Conservation (phyloP, 495 filamentous ascomycete species). For the Parmelia sp. region DNA sequence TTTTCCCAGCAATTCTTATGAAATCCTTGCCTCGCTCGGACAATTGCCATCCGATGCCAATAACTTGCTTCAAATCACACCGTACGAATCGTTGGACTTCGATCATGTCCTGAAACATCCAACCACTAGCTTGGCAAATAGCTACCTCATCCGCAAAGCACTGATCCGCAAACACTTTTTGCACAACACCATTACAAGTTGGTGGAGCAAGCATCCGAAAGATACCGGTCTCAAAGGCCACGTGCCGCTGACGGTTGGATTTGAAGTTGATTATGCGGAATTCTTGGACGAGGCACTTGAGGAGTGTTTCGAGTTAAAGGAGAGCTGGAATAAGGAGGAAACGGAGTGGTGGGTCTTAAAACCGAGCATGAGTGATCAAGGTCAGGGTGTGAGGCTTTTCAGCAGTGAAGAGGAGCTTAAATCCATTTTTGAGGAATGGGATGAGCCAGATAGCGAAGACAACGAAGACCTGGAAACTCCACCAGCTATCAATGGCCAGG, state of each 20-base stretch:
- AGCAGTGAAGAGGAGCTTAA: conserved; percentile 71
- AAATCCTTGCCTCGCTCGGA: conserved; percentile 41
- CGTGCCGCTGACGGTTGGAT: conserved; percentile 67
- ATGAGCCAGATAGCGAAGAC: conserved; percentile 48
- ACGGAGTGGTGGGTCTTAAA: conserved; percentile 97
- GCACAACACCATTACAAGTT: conserved; percentile 67
- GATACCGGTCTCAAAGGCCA: conserved; percentile 55
- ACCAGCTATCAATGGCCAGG: conserved; percentile 24
- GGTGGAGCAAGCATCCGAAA: conserved; percentile 73
- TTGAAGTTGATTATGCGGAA: conserved; percentile 94
- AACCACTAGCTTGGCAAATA: conserved; percentile 58
- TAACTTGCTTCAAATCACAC: conserved; percentile 69
- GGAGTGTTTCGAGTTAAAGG: conserved; percentile 80
- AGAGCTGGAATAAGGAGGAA: conserved; percentile 56
- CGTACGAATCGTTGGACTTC: conserved; percentile 85
- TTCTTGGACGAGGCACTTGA: conserved; percentile 89
- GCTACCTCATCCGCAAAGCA: conserved; percentile 92
- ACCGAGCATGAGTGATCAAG: conserved; percentile 92
- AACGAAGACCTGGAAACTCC: conserved; percentile 45
- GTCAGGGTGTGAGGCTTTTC: conserved; percentile 87
- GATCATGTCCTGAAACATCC: conserved; percentile 58
- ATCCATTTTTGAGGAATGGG: conserved; percentile 84
- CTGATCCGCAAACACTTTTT: conserved; percentile 96
- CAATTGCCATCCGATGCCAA: conserved; percentile 39
- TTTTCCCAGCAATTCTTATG: conserved; percentile 44